Evolutionary conservation across 2,329 filamentous ascomycete species (phyloP).

Genomic region (Fusarium sp.): DNA sequence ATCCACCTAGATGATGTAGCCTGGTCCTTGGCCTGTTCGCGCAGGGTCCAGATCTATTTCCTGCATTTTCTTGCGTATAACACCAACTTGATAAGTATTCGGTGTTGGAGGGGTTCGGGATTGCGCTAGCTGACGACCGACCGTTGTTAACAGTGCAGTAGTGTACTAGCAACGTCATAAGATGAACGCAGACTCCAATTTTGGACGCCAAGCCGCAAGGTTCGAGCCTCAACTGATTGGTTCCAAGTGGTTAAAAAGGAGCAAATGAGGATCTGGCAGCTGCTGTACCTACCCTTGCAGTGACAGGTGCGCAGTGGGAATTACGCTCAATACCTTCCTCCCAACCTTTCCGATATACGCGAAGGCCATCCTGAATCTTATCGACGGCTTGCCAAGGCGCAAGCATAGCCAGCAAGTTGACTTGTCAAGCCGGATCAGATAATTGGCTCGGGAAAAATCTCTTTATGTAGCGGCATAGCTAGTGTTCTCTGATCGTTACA

Average conservation of each 20-base stretch:
- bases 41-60: slow-evolving; percentile 40
- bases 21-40: slow-evolving; percentile 27
- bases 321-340: not conserved
- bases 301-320: slow-evolving; percentile 45
- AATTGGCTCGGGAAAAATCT: not conserved
- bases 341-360: not conserved
- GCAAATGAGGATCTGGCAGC: not conserved
- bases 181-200: slow-evolving; percentile 6
- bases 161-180: slow-evolving; percentile 31
- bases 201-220: slow-evolving; percentile 16
- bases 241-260: not conserved
- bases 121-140: slow-evolving; percentile 35
- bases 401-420: not conserved
- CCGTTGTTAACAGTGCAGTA: slow-evolving; percentile 28
- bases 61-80: slow-evolving; percentile 15
- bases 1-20: slow-evolving; percentile 43
- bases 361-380: not conserved
- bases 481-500: slow-evolving; percentile 2
- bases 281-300: slow-evolving; percentile 28
- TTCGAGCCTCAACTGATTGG: slow-evolving; percentile 1
- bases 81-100: slow-evolving; percentile 13
- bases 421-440: not conserved
- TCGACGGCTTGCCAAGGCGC: not conserved
- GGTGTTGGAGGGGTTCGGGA: slow-evolving; percentile 30
- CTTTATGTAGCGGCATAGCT: not conserved